Conservation (phyloP, 768 basidiomycete genomes). For the Paxillus rubicundulus region DNA sequence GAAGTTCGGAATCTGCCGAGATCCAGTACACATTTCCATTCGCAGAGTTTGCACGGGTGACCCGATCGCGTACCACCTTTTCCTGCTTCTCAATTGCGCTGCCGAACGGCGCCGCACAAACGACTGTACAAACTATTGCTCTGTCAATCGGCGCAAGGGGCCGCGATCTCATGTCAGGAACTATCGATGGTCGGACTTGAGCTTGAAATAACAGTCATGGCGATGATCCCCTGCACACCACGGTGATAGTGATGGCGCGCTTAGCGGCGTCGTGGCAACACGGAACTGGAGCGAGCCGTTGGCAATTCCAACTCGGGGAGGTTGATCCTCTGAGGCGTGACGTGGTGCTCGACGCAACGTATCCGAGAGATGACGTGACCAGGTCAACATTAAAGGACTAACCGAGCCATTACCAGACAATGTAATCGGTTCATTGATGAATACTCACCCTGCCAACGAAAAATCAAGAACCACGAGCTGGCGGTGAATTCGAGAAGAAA, state of each 20-base stretch:
- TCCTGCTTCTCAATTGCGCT: conserved; percentile 48
- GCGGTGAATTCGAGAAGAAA: conserved; percentile 6
- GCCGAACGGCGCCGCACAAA: conserved; percentile 39
- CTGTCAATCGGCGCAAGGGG: conserved; percentile 38
- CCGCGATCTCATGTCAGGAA: conserved; percentile 28
- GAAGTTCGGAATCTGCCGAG: too few relatives aligned
- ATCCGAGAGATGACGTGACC: conserved; percentile 40
- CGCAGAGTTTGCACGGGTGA: conserved; percentile 45
- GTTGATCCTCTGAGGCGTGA: conserved; percentile 32
- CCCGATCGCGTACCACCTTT: conserved; percentile 46
- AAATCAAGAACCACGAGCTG: conserved; percentile 6
- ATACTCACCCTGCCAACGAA: too few relatives aligned
- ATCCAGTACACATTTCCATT: too few relatives aligned
- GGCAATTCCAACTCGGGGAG: conserved; percentile 21
- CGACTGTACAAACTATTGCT: conserved; percentile 39
- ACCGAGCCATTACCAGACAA: too few relatives aligned
- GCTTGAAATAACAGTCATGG: too few relatives aligned
- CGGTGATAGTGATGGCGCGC: conserved; percentile 18
- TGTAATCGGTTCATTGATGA: too few relatives aligned
- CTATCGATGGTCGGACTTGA: conserved; percentile 34
- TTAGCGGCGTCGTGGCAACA: conserved; percentile 30
- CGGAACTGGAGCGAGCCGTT: conserved; percentile 39
- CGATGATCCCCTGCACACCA: conserved; percentile 22
- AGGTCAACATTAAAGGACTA: conserved; percentile 47
- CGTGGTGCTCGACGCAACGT: conserved; percentile 42